Evolutionary conservation across 768 basidiomycete species (phyloP), one percentile per base, ranked within the genome.

Genomic region (Filobasidium floriforme): DNA sequence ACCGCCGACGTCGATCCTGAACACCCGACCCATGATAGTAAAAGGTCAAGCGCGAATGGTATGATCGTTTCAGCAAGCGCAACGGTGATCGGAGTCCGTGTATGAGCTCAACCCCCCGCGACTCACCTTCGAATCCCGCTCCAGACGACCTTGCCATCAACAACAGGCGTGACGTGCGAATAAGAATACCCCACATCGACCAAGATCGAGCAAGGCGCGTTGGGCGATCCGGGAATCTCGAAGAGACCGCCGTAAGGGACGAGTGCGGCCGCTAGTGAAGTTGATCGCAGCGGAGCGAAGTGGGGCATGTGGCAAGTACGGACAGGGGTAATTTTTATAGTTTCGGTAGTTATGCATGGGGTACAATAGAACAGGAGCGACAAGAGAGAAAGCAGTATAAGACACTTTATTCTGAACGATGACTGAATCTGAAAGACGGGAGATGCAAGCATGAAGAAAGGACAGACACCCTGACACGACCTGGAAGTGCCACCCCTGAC

Each of bases 151-250:
- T 83, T 80, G 10, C 88, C 87, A 70, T 85, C 82, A 72, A 92
- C 81, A 60, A 94, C 81, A 19, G 94, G 93, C 3, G 96, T 83
- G 60, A 92, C 85, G 76, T 96, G 92, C 1, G 92, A 93, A 78
- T 88, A 97, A 79, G 90, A 92, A 81, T 93, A 94, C 1, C 93
- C 93, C 1, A 88, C 85, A 77, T 98, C 93, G 37, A 97, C 82
- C 61, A 98, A 81, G 59, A 96, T 77, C 69, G 84, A 80, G 73
- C 92, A 96, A 72, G 92, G 88, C 32, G 92, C 86, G 26, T 80
- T 69, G n/a, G 85, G 81, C 28, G 68, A 72, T 1, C 41, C 64
- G 59, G 41, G n/a, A 73, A 70, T 26, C 63, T 81, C 77, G 73
- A 89, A 91, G n/a, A 92, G 81, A 12, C 79, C 79, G 6, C 90